A percentile compares a stretch with the other conserved stretches of the same genome.
Evolutionary conservation across 257 asterid genomes (phyloP).

Genomic region (Asclepias syriaca): DNA sequence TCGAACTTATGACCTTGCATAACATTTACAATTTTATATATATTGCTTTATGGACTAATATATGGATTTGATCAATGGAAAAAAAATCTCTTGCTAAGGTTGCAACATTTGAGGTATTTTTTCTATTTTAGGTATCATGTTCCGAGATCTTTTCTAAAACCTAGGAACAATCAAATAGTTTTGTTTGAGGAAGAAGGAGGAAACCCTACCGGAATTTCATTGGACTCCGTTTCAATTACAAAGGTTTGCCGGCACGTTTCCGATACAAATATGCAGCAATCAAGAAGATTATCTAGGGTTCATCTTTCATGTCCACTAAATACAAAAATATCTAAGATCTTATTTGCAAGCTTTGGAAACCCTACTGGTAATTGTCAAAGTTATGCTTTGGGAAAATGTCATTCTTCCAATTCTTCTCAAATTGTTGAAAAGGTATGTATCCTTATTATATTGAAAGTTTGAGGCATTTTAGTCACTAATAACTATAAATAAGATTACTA

Average conservation of each 20-base stretch:
- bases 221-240: conserved; percentile 53
- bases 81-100: too few relatives aligned
- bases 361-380: conserved; percentile 24
- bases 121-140: conserved; percentile 54
- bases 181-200: conserved; percentile 81
- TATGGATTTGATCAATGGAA: too few relatives aligned
- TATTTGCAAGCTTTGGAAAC: neutral
- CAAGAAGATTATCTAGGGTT: conserved; percentile 16
- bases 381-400: conserved; percentile 47
- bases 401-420: conserved; percentile 41
- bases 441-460: too few relatives aligned
- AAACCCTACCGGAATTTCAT: conserved; percentile 50
- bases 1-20: too few relatives aligned
- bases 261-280: conserved; percentile 31
- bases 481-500: too few relatives aligned
- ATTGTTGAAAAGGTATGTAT: conserved; percentile 45
- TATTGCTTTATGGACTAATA: too few relatives aligned
- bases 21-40: too few relatives aligned
- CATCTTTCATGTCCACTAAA: conserved; percentile 39
- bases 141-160: conserved; percentile 78
- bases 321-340: neutral
- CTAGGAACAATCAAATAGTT: conserved; percentile 50
- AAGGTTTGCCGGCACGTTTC: conserved; percentile 44
- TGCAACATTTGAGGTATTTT: too few relatives aligned
- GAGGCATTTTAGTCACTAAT: too few relatives aligned